Evolutionary conservation across 345 rosid species (phyloP), one percentile per base, ranked within the genome.

Genomic region (Eutrema yunnanense): DNA sequence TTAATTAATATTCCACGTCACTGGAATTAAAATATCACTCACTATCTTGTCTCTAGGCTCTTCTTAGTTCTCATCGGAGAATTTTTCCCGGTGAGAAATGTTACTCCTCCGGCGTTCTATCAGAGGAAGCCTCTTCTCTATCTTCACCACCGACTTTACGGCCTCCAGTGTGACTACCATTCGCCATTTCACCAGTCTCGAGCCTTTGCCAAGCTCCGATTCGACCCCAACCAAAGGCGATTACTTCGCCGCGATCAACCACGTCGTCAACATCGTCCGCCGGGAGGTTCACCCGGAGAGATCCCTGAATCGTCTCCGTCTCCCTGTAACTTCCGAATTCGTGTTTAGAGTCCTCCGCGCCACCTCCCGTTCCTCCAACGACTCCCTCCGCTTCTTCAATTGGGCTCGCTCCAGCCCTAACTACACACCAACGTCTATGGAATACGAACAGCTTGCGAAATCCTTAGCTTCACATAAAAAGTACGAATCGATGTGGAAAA

Each of bases 301-400:
- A 29, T 83, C 96, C 1, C 87, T 91, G 65, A 86, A 85, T 65
- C 72, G 84, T 72, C 72, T 66, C 68, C 92, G 76, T 74, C 85
- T 47, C 67, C 75, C 87, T 16, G 72, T 88, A 40, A 82, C 81
- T 16, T 84, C 97, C 6, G 92, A 92, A 71, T 92, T 95, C 54
- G 97, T 90, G 36, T 87, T 72, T 77, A 89, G 96, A 52, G 89
- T 95, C 49, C 96, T 92, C 52, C 99, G 90, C 42, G 85, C 93
- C 56, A 79, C 88, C 75, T 83, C 92, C 26, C 76, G 82, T 53
- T 86, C 84, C 37, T 87, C 92, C 41, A 74, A 83, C 19, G 86
- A 88, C 36, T 88, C 93, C n/a, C 69, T 92, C 77, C 86, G 93
- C 30, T 94, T 92, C 92, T 89, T 94, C 86, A 82, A 87, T 16